Evolutionary conservation across 495 filamentous ascomycete species (phyloP), one percentile per base, ranked within the genome.

Genomic region (Aspergillus coremiiformis): DNA sequence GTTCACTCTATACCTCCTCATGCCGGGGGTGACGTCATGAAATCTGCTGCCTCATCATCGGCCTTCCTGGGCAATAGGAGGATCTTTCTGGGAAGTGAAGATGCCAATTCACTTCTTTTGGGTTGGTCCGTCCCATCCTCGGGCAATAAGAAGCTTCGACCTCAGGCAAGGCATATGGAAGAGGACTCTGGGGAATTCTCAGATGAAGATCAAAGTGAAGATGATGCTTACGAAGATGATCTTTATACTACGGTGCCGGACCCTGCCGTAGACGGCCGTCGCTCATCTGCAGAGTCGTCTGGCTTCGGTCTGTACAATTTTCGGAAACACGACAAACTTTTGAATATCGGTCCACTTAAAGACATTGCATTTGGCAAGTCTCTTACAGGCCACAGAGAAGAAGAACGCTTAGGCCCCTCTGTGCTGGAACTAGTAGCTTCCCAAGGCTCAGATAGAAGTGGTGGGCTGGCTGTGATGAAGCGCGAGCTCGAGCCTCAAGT

Each of bases 21-120:
- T 35, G 62, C 77, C 1, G 86, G 85, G 19, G 84, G 82, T 2
- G 56, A 66, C 42, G 52, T 87, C 11, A 66, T 94, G 52, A 76
- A 76, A 22, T 79, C 80, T 27, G 71, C 78, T 23, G 80, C 84
- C n/a, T 84, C 87, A 4, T 88, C 84, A 39, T 76, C 87, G 1
- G 77, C 82, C 26, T 75, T 76, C 26, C 64, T 97, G 11, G 82
- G 82, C 1, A 76, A 79, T 48, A 82, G 83, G n/a, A 80, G 74
- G 45, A 60, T 97, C 29, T 97, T 99, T 62, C 65, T 95, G 14
- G 93, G 92, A 1, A 90, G 86, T 57, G 87, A 92, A 62, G 79
- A 85, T 46, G 79, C 82, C n/a, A 87, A 96, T 58, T 93, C 93
- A 0, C 57, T 87, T 6, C 72, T 99, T 29, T 64, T 97, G 30